Evolutionary conservation across 2,329 filamentous ascomycete genomes (phyloP).

Genomic region (Talaromyces funiculosus): DNA sequence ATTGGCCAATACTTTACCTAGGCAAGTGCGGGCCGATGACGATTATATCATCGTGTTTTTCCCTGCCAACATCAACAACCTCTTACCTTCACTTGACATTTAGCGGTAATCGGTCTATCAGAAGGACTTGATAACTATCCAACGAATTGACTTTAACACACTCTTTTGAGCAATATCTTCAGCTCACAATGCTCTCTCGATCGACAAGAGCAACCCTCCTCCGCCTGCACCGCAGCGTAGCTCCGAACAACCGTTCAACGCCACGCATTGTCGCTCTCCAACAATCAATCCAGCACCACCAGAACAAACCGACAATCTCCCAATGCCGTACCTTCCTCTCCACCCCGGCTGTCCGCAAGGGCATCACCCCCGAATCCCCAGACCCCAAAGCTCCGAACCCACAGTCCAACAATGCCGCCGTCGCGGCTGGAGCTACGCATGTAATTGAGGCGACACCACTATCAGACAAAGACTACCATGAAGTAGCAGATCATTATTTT

Average conservation of each 20-base stretch:
- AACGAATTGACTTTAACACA: background rate
- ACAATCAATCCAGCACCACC: background rate
- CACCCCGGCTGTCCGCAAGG: conserved; percentile 37
- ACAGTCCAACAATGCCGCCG: conserved; percentile 31
- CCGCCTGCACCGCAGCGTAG: conserved; percentile 16
- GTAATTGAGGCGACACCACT: conserved; percentile 58
- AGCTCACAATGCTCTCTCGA: conserved; percentile 31
- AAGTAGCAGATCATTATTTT: conserved; percentile 70
- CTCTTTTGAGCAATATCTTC: background rate
- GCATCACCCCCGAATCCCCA: conserved; percentile 56
- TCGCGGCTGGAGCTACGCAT: conserved; percentile 27
- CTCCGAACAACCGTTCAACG: conserved; percentile 1
- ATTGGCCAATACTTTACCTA: background rate
- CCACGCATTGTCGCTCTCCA: conserved; percentile 1
- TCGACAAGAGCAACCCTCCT: conserved; percentile 38
- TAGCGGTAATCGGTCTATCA: too few species aligned
- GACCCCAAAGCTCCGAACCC: conserved; percentile 46
- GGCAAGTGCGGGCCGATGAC: conserved; percentile 1
- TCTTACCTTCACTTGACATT: background rate
- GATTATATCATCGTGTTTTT: conserved; percentile 5
- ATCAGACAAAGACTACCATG: conserved; percentile 66
- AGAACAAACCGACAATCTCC: conserved; percentile 5
- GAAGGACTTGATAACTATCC: too few species aligned
- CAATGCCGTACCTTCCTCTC: conserved; percentile 30
- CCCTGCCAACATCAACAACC: background rate